Evolutionary conservation across 106 monocot genomes (phyloP), one percentile per base, ranked within the genome.

Genomic region (Allium sativum): DNA sequence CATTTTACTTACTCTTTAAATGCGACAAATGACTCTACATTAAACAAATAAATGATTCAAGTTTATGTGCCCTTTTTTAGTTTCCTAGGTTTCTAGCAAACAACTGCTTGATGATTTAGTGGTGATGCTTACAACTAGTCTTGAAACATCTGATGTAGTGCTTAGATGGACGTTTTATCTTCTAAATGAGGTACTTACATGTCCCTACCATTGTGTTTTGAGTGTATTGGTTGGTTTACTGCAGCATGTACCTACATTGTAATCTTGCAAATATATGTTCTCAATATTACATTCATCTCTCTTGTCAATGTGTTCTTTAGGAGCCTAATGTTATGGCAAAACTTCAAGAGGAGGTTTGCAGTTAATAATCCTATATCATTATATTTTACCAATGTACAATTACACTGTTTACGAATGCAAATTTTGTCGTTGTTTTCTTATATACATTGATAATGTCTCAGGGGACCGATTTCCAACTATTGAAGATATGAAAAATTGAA

Each of bases 161-260:
- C 74, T 98, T 56, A 98, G 91, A 72, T 98, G 96, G 96, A 87
- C 91, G 18, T 91, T 98, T 87, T 91, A 98, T 82, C 84, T 98
- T 74, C 84, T 98, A 66, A 77, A 78, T 45, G 75, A 98, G 87
- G 96, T 91, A 77, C 53, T 65, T 31, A 31, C 31, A 31, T 31
- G 31, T 1, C 5, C 31, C 5, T 31, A 31, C 31, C 31, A 31
- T 31, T 31, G 31, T 1, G 31, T 31, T 31, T 31, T 5, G 2
- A 31, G 31, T 31, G 31, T 31, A 5, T 31, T 22, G 3, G 22
- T 22, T 31, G 31, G 31, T 31, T 31, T 31, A 31, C 31, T 31
- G 31, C 4, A 31, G 5, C 31, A 5, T 31, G 31, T 31, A 31
- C 31, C 31, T 2, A 31, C 31, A 31, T 31, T 31, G 31, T 31